Conservation (phyloP, 2,329 filamentous ascomycete species). For the Ophiostoma quercus region DNA sequence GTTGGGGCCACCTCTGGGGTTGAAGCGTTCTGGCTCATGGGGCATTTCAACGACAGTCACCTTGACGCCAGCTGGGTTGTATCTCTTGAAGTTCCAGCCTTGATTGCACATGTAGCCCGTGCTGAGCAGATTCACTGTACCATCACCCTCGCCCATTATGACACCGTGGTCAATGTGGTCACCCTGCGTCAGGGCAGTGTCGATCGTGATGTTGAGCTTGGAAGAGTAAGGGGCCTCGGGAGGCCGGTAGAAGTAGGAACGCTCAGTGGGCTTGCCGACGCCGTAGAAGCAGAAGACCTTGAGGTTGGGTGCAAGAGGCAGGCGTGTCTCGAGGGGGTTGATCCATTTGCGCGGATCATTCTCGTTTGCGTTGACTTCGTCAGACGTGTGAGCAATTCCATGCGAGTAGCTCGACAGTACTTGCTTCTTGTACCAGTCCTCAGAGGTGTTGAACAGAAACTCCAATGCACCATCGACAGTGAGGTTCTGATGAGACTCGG, state of each 20-base stretch:
- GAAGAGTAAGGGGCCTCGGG: conserved; percentile 52
- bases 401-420: conserved; percentile 75
- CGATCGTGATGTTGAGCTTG: conserved; percentile 68
- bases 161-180: conserved; percentile 73
- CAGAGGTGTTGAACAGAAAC: conserved; percentile 72
- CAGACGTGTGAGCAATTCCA: conserved; percentile 73
- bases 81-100: conserved; percentile 89
- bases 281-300: conserved; percentile 99
- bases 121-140: conserved; percentile 88
- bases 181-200: conserved; percentile 56
- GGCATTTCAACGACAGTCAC: conserved; percentile 92
- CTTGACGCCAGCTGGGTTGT: conserved; percentile 78
- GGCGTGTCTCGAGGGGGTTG: conserved; percentile 83
- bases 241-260: conserved; percentile 80
- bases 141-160: conserved; percentile 92
- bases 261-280: conserved; percentile 87
- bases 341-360: conserved; percentile 79
- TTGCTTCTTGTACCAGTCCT: conserved; percentile 78
- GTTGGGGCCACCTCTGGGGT: conserved; percentile 65
- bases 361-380: conserved; percentile 78
- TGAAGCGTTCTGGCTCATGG: conserved; percentile 90
- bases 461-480: conserved; percentile 72
- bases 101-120: conserved; percentile 95
- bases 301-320: conserved; percentile 80
- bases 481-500: conserved; percentile 65